A percentile compares a stretch with the other conserved stretches of the same genome.
Evolutionary conservation across 345 rosid genomes (phyloP).

Genomic region (Populus davidiana): DNA sequence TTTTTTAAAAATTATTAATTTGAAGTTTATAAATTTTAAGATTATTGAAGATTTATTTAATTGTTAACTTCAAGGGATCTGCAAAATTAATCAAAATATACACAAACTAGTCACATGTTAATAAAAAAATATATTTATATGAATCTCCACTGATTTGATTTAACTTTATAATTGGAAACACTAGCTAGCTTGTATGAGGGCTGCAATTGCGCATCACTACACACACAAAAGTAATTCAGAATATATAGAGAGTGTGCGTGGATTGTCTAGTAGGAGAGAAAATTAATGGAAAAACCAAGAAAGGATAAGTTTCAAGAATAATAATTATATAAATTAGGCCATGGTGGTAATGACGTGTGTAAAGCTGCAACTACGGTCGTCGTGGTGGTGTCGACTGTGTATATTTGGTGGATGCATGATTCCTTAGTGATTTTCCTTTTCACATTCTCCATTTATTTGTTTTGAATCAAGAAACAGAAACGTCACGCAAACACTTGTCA

Average conservation of each 20-base stretch:
- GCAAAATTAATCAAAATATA: too few species aligned
- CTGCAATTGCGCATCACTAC: too few species aligned
- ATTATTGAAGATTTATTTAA: too few species aligned
- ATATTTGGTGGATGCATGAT: constrained; percentile 26
- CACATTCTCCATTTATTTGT: constrained; percentile 22
- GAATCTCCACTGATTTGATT: too few species aligned
- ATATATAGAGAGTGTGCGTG: not conserved
- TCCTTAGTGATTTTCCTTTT: constrained; percentile 39
- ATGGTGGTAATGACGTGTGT: constrained; percentile 23
- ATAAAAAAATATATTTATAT: too few species aligned
- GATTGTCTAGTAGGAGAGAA: constrained; percentile 18
- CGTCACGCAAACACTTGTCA: constrained; percentile 41
- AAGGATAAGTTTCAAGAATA: not conserved
- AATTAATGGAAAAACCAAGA: not conserved
- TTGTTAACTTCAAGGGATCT: too few species aligned
- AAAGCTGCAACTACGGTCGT: constrained; percentile 24
- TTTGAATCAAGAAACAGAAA: constrained; percentile 22
- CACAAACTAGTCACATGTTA: too few species aligned
- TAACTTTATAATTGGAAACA: too few species aligned
- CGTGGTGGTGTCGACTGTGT: constrained; percentile 21
- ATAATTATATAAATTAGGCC: not conserved
- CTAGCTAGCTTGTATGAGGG: too few species aligned
- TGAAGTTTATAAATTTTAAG: too few species aligned
- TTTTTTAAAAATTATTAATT: too few species aligned
- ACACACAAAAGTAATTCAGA: too few species aligned